Percentiles rank a stretch among this genome's conserved stretches.
Evolutionary conservation across 257 asterid species (phyloP).

Genomic region (Solanum acaule): DNA sequence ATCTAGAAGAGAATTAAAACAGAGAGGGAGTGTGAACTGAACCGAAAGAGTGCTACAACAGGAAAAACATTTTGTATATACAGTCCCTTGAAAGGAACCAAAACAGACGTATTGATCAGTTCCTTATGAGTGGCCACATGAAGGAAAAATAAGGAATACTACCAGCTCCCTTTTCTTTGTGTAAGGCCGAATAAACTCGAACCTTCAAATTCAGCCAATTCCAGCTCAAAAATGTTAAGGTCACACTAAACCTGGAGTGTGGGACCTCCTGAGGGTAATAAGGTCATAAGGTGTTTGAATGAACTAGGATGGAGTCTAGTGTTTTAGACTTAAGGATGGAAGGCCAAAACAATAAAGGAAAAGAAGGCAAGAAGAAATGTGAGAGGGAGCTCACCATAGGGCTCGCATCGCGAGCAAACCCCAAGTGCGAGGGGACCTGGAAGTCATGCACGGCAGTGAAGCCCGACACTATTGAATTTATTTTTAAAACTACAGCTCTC

Average conservation of each 20-base stretch:
- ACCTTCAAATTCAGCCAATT: not conserved
- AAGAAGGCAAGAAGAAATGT: not conserved
- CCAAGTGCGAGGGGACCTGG: not conserved
- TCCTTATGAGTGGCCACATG: not conserved
- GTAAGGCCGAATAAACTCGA: not conserved
- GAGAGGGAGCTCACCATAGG: not conserved
- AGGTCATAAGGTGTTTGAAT: not conserved
- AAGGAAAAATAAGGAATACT: not conserved
- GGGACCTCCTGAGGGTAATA: not conserved
- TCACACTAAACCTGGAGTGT: not conserved
- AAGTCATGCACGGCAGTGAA: not conserved
- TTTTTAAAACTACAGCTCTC: not conserved
- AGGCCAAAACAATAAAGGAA: not conserved
- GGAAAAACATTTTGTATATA: not conserved
- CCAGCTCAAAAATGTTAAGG: not conserved
- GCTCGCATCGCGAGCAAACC: not conserved
- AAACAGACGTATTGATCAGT: not conserved
- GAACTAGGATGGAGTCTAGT: not conserved
- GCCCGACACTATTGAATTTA: not conserved
- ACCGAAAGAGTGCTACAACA: not conserved
- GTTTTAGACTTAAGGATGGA: not conserved
- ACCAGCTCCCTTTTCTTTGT: not conserved
- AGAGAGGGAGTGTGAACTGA: not conserved
- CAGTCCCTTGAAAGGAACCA: not conserved
- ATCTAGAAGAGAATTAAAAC: slow-evolving; percentile 28